A percentile compares a stretch with the other conserved stretches of the same genome.
phyloP scores from a whole-genome alignment of 345 rosid species.

The Eutrema yunnanense region DNA sequence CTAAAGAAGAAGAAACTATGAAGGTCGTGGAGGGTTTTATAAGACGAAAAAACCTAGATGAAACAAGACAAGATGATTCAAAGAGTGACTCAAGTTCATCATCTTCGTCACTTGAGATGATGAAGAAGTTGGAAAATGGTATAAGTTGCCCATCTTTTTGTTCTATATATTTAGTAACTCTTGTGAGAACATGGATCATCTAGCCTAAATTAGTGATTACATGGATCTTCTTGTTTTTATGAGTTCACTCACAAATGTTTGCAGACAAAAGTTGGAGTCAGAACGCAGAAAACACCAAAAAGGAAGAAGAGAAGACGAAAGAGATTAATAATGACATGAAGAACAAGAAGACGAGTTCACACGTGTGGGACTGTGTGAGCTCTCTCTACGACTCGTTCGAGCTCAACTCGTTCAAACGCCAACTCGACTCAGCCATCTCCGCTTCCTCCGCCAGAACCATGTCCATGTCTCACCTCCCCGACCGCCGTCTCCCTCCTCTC shows the following conservation, averaged over 20 bases:
- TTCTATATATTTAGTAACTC: background rate
- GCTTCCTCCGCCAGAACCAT: slow-evolving; percentile 42
- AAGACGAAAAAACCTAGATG: background rate
- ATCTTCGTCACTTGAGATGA: background rate
- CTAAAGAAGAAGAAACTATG: background rate
- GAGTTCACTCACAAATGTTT: background rate
- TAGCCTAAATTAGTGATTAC: background rate
- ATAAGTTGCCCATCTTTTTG: background rate
- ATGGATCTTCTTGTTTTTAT: background rate
- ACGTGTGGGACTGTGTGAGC: slow-evolving; percentile 85
- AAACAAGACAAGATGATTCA: slow-evolving; percentile 1
- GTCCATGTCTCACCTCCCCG: slow-evolving; percentile 58
- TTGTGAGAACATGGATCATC: background rate
- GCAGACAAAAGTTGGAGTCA: background rate
- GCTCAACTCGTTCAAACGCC: slow-evolving; percentile 69
- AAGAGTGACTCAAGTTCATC: background rate
- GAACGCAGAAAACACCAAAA: background rate
- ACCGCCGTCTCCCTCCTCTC: slow-evolving; percentile 19
- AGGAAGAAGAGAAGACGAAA: slow-evolving; percentile 16
- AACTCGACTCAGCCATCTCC: slow-evolving; percentile 73
- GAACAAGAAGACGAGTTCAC: slow-evolving; percentile 35
- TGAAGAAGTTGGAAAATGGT: slow-evolving; percentile 8
- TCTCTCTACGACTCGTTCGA: slow-evolving; percentile 83
- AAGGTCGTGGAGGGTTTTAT: slow-evolving; percentile 1
- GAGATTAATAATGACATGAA: background rate